phyloP scores from a whole-genome alignment of 192 early-diverging fungal species.

The Linnemannia schmuckeri region DNA sequence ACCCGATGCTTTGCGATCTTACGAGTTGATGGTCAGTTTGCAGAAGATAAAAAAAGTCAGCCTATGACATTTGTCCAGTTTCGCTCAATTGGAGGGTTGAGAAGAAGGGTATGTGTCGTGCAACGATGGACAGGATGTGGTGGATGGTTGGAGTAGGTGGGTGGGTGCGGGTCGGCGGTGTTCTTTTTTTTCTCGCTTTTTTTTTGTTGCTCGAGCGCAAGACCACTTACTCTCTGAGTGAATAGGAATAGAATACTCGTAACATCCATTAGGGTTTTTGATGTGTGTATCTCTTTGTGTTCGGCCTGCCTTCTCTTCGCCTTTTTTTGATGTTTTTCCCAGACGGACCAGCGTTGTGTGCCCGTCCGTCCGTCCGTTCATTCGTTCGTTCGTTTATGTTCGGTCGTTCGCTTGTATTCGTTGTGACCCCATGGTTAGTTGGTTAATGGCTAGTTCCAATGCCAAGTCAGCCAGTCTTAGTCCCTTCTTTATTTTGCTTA shows the following conservation, averaged over 20 bases:
- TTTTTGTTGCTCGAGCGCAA: constrained; percentile 9
- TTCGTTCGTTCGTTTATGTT: neutral
- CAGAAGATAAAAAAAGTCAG: too few relatives aligned
- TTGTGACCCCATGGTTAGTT: neutral
- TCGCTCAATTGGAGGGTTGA: too few relatives aligned
- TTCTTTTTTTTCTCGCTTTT: neutral
- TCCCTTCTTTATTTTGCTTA: neutral
- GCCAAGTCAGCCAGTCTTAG: neutral
- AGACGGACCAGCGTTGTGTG: constrained; percentile 7
- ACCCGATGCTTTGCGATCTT: neutral
- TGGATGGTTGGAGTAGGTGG: neutral
- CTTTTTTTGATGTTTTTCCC: constrained; percentile 11
- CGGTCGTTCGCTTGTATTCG: neutral
- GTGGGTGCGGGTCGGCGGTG: neutral
- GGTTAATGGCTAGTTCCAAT: neutral
- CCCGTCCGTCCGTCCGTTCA: neutral
- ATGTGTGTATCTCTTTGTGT: neutral
- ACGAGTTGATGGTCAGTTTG: neutral
- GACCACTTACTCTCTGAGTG: neutral
- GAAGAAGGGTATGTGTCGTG: too few relatives aligned
- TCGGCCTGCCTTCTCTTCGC: neutral
- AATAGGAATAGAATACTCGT: neutral
- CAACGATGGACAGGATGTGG: neutral
- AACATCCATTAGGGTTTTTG: neutral
- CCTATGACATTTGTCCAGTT: too few relatives aligned